Conservation (phyloP, 345 rosid genomes). For the rapeseed (Brassica napus) region DNA sequence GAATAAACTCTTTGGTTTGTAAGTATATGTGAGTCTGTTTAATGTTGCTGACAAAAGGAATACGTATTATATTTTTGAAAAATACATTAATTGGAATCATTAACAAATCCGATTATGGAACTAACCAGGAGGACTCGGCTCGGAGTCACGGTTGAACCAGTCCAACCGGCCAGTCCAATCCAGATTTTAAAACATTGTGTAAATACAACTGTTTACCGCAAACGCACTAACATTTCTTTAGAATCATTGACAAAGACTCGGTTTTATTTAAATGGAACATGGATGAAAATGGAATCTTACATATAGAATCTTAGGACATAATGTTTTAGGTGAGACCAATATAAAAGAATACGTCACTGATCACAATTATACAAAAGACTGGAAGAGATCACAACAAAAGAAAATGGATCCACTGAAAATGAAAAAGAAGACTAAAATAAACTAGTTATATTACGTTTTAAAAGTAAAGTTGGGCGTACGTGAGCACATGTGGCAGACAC, state of each 20-base stretch:
- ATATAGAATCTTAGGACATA: conserved; percentile 43
- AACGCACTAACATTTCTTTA: conserved; percentile 31
- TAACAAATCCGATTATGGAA: too few species aligned
- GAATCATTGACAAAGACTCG: conserved; percentile 34
- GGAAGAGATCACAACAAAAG: conserved; percentile 28
- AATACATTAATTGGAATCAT: too few species aligned
- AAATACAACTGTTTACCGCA: not conserved
- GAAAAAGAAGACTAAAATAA: not conserved
- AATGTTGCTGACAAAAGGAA: too few species aligned
- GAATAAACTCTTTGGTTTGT: too few species aligned
- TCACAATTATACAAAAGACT: conserved; percentile 18
- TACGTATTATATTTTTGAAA: too few species aligned
- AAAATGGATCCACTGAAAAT: conserved; percentile 25
- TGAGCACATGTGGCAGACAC: conserved; percentile 47
- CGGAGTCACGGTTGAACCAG: not conserved
- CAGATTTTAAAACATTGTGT: not conserved
- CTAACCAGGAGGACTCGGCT: too few species aligned
- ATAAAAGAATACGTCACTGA: conserved; percentile 36
- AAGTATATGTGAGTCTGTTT: too few species aligned
- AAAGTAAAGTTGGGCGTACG: conserved; percentile 30
- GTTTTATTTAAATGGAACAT: conserved; percentile 14
- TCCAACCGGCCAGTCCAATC: not conserved
- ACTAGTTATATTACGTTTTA: not conserved
- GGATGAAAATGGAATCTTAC: conserved; percentile 43
- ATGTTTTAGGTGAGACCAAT: conserved; percentile 46